Evolutionary conservation across 2,329 filamentous ascomycete genomes (phyloP).

Genomic region (Penicillium sp.): DNA sequence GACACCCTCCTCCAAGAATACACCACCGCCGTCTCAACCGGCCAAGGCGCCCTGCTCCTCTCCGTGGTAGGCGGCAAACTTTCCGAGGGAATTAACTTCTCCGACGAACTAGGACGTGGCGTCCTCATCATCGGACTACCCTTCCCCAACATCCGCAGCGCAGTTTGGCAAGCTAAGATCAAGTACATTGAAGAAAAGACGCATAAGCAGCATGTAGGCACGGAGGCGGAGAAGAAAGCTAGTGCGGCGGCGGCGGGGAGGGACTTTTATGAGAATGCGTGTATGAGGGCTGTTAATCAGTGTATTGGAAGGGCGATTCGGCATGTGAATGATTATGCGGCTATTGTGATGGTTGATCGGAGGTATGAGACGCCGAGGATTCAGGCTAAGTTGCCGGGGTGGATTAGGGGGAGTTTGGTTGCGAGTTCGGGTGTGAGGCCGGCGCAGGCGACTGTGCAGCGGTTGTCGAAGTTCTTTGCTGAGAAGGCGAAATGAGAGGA

Average conservation of each 20-base stretch:
- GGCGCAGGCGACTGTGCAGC: slow-evolving; percentile 35
- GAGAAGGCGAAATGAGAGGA: slow-evolving; percentile 19
- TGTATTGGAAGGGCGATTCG: slow-evolving; percentile 92
- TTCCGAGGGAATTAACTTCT: slow-evolving; percentile 98
- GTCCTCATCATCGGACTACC: slow-evolving; percentile 92
- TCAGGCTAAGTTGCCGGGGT: slow-evolving; percentile 78
- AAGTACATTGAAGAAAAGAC: slow-evolving; percentile 77
- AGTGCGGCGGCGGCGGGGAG: slow-evolving; percentile 61
- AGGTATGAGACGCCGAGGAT: slow-evolving; percentile 79
- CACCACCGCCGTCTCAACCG: slow-evolving; percentile 66
- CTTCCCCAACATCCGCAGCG: slow-evolving; percentile 86
- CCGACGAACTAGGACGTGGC: slow-evolving; percentile 83
- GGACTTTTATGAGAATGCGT: slow-evolving; percentile 91
- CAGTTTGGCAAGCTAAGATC: slow-evolving; percentile 92
- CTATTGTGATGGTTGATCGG: slow-evolving; percentile 82
- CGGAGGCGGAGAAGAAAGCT: slow-evolving; percentile 39
- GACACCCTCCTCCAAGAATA: slow-evolving; percentile 79
- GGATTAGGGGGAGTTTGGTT: slow-evolving; percentile 77
- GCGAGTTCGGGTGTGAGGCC: slow-evolving; percentile 31
- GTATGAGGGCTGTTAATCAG: slow-evolving; percentile 97
- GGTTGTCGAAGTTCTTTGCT: slow-evolving; percentile 44
- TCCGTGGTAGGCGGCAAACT: slow-evolving; percentile 94
- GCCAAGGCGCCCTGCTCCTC: slow-evolving; percentile 77
- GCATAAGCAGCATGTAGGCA: slow-evolving; percentile 37
- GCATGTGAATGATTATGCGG: slow-evolving; percentile 86